Conservation (phyloP, 208 protist species). For the Angomonas ambiguus region DNA sequence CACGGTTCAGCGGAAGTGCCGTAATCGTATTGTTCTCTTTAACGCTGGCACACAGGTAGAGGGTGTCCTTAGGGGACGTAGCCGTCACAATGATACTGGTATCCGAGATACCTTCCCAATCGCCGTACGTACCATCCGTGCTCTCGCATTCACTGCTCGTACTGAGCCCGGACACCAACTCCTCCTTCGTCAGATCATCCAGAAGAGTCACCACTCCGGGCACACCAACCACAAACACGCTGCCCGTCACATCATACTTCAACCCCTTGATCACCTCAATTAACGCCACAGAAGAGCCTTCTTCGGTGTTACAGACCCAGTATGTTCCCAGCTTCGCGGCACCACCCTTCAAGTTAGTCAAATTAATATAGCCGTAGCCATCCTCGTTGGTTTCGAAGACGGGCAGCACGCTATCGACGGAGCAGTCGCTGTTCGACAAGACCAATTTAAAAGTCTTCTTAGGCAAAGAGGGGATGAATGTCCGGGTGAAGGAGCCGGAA, state of each 20-base stretch:
- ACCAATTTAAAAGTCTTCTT: conserved; percentile 41
- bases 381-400: conserved; percentile 44
- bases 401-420: conserved; percentile 19
- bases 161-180: conserved; percentile 52
- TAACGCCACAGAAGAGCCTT: background rate
- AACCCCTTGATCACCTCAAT: conserved; percentile 39
- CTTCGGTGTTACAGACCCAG: conserved; percentile 38
- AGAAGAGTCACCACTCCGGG: conserved; percentile 34
- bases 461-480: conserved; percentile 45
- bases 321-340: conserved; percentile 39
- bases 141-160: conserved; percentile 27
- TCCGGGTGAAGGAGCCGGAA: conserved; percentile 22
- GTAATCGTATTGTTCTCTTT: conserved; percentile 42
- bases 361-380: conserved; percentile 36
- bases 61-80: conserved; percentile 1
- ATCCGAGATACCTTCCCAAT: conserved; percentile 24
- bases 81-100: conserved; percentile 40
- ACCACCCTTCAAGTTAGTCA: conserved; percentile 15
- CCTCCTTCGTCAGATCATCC: conserved; percentile 27
- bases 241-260: conserved; percentile 44
- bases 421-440: conserved; percentile 19
- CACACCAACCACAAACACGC: conserved; percentile 43
- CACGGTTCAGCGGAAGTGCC: conserved; percentile 22
- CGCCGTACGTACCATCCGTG: conserved; percentile 28
- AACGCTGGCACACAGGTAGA: conserved; percentile 53